Evolutionary conservation across 2,329 filamentous ascomycete genomes (phyloP).

Genomic region (Sclerotinia sclerotiorum): DNA sequence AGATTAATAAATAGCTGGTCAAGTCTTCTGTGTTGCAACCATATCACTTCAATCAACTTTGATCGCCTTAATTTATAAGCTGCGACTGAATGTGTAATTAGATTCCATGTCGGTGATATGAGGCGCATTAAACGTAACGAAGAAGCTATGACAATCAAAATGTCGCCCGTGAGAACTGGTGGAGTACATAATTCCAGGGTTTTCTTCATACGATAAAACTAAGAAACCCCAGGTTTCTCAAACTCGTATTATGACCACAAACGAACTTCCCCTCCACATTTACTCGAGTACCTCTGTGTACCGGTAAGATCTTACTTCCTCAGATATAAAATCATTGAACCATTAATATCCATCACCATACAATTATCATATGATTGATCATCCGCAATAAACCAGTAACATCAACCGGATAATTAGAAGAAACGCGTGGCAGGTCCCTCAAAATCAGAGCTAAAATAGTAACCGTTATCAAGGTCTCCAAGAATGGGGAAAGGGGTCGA

Average conservation of each 20-base stretch:
- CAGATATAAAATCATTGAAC: background rate
- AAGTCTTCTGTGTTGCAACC: background rate
- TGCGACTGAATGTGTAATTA: background rate
- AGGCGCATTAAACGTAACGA: background rate
- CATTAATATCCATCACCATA: too few relatives aligned
- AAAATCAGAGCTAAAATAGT: background rate
- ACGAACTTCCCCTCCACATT: background rate
- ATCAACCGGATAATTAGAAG: background rate
- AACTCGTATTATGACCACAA: background rate
- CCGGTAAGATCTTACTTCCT: background rate
- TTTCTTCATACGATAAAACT: background rate
- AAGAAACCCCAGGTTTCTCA: background rate
- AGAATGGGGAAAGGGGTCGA: background rate
- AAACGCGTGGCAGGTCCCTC: background rate
- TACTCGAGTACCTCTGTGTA: too few relatives aligned
- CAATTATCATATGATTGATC: background rate
- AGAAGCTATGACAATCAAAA: background rate
- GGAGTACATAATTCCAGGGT: too few relatives aligned
- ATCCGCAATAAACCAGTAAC: background rate
- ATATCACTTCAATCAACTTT: background rate
- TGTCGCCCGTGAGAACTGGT: too few relatives aligned
- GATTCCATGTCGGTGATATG: background rate
- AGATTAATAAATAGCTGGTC: background rate
- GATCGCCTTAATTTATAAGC: background rate
- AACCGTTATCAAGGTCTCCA: constrained; percentile 1